These are phyloP conservation scores for Nakaseomyces uthaithaninus DNA, from an alignment of 1,139 yeast genomes.

Conservation along the genomic window DNA sequence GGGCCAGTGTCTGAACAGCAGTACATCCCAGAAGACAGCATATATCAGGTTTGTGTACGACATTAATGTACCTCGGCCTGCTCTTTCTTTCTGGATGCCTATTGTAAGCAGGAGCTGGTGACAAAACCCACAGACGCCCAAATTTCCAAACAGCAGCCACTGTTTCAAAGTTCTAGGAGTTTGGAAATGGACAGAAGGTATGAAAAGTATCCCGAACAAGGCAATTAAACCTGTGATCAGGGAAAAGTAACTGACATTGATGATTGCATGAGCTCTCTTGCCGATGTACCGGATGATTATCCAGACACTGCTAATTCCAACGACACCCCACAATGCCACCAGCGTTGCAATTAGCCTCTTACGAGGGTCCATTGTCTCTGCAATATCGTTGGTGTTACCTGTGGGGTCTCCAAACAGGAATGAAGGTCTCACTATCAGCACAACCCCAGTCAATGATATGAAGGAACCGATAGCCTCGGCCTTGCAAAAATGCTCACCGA, in stretches of 20 bases:
- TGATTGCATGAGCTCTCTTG: slow-evolving; percentile 65
- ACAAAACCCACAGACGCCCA: slow-evolving; percentile 73
- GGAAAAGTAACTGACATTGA: slow-evolving; percentile 73
- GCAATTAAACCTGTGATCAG: slow-evolving; percentile 51
- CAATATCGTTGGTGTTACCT: slow-evolving; percentile 29
- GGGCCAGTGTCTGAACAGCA: slow-evolving; percentile 68
- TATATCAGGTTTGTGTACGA: slow-evolving; percentile 68
- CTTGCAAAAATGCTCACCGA: slow-evolving; percentile 60
- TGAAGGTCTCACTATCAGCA: slow-evolving; percentile 76
- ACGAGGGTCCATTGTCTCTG: slow-evolving; percentile 16
- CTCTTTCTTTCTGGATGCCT: slow-evolving; percentile 75
- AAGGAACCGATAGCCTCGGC: slow-evolving; percentile 64
- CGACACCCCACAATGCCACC: slow-evolving; percentile 60
- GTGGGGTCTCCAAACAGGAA: slow-evolving; percentile 47
- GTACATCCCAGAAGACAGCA: slow-evolving; percentile 69
- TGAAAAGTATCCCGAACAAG: slow-evolving; percentile 42
- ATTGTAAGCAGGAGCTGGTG: slow-evolving; percentile 75
- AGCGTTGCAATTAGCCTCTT: slow-evolving; percentile 46
- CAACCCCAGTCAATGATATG: slow-evolving; percentile 64
- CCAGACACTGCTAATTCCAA: slow-evolving; percentile 65
- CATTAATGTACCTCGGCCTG: slow-evolving; percentile 71
- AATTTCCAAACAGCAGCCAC: slow-evolving; percentile 52
- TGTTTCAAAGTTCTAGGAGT: slow-evolving; percentile 52
- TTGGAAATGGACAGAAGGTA: slow-evolving; percentile 55
- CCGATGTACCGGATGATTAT: slow-evolving; percentile 71